Evolutionary conservation across 345 rosid genomes (phyloP), one percentile per base, ranked within the genome.

Genomic region (Corchorus capsularis): DNA sequence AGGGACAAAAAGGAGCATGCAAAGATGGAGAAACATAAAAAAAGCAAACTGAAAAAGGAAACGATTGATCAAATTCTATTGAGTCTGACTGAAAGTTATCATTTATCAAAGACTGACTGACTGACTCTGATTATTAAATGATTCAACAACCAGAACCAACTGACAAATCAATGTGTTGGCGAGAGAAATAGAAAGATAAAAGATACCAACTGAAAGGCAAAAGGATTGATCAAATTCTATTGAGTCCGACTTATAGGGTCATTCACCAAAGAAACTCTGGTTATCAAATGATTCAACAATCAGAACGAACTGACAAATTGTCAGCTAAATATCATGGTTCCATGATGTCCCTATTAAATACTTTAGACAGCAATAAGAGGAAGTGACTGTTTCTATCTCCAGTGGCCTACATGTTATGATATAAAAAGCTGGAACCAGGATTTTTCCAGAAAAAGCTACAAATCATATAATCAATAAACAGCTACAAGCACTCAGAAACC

Each of bases 51-150:
- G n/a, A 15, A 37, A 15, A 15, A 16, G 5, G 8, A 52, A 52
- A 52, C n/a, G 32, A 71, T 39, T 56, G 53, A 41, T 41, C 20
- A 52, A 71, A 20, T 72, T 72, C 47, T 13, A 19, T 57, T 8
- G 3, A 41, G 54, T 43, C 65, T 56, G 39, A 56, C 52, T 71
- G 37, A 19, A 41, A 56, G 11, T 12, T 37, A 56, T 34, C 17
- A 32, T 59, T 59, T 71, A 55, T 17, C 62, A 54, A 54, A 71
- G 74, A 71, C 27, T 27, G 74, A 71, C 27, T 27, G 74, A 71
- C 37, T n/a, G 63, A 37, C 74, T 55, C 19, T 15, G 22, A 17
- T 71, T 46, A 54, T 54, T 11, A 17, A 55, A 71, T 52, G 63
- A 56, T n/a, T 32, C 7, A 45, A 43, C 70, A 43, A 32, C 2